Conservation (phyloP, 1,284 basidiomycete genomes). For the Caloboletus inedulis region DNA sequence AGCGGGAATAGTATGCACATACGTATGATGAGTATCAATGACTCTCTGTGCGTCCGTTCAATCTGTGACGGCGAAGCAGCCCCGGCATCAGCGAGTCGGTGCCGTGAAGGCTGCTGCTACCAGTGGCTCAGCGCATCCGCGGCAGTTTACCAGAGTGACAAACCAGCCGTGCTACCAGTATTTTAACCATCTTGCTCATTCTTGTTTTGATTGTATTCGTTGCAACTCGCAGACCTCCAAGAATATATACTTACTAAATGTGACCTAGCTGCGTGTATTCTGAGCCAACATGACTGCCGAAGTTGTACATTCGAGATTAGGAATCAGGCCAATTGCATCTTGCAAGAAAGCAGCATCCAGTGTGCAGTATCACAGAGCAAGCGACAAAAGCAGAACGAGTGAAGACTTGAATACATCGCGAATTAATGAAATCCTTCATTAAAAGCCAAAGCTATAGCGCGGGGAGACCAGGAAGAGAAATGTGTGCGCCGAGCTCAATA, state of each 20-base stretch:
- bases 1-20: no score
- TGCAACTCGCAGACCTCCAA: no score
- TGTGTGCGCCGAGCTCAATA: constrained; percentile 19
- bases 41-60: no score
- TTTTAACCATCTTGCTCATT: no score
- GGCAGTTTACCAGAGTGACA: background rate
- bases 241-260: no score
- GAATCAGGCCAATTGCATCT: background rate
- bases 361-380: constrained; percentile 6
- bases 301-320: background rate
- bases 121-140: background rate
- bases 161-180: background rate
- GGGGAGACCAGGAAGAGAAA: background rate
- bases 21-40: no score
- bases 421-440: constrained; percentile 14
- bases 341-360: background rate
- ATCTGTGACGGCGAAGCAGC: no score
- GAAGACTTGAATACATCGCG: constrained; percentile 15
- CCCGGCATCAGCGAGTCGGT: no score
- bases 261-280: no score
- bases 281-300: background rate
- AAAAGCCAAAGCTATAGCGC: constrained; percentile 13
- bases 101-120: no score
- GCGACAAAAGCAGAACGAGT: constrained; percentile 12
- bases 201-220: no score